A percentile compares a stretch with the other conserved stretches of the same genome.
phyloP scores from a whole-genome alignment of 2,329 filamentous ascomycete genomes.

The Cryphonectria radicalis region DNA sequence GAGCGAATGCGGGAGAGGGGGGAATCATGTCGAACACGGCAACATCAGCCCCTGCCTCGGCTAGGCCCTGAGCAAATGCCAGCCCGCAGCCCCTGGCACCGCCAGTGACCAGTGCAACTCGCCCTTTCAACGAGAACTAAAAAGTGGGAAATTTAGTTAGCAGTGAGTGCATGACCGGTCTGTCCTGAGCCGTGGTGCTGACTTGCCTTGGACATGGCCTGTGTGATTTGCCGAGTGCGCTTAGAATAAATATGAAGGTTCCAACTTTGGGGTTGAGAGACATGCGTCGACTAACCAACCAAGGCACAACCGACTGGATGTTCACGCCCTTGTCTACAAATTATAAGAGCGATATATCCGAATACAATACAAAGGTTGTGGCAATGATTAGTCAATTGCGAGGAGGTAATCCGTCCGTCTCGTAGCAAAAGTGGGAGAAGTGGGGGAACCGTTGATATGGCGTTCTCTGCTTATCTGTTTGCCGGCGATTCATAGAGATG shows the following conservation, averaged over 20 bases:
- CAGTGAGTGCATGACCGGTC: too few species aligned
- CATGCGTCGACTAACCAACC: too few species aligned
- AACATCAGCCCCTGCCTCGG: slow-evolving; percentile 51
- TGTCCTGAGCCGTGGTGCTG: rapidly evolving
- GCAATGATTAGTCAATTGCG: not conserved
- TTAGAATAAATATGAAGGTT: too few species aligned
- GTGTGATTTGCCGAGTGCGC: not conserved
- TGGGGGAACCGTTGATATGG: slow-evolving; percentile 10
- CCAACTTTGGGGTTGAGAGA: too few species aligned
- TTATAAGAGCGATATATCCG: not conserved
- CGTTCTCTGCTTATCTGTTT: not conserved
- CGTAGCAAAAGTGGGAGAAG: slow-evolving; percentile 22
- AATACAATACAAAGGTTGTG: not conserved
- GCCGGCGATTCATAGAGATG: not conserved
- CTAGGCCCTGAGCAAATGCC: slow-evolving; percentile 49
- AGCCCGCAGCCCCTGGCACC: slow-evolving; percentile 52
- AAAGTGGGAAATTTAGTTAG: not conserved
- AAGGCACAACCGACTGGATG: too few species aligned
- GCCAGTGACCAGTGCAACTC: slow-evolving; percentile 51
- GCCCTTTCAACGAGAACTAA: slow-evolving; percentile 54
- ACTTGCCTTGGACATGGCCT: slow-evolving; percentile 23
- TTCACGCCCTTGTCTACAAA: not conserved
- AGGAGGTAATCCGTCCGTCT: not conserved
- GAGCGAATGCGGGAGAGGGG: slow-evolving; percentile 43
- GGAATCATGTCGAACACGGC: slow-evolving; percentile 53